A percentile compares a stretch with the other conserved stretches of the same genome.
phyloP scores from a whole-genome alignment of 805 yeast species.

The Candida insectorum region DNA sequence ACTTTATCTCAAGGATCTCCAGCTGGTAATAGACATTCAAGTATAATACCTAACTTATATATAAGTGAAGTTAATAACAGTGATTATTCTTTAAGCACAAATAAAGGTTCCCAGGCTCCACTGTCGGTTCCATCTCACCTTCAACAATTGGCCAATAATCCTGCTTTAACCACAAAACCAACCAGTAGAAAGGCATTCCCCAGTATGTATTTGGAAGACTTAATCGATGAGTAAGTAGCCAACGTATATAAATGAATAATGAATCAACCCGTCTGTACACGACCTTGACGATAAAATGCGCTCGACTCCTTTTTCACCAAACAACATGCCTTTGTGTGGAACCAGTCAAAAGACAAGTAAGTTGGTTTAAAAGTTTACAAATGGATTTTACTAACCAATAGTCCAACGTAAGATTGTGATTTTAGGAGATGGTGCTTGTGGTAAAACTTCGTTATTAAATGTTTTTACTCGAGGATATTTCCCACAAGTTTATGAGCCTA shows the following conservation, averaged over 20 bases:
- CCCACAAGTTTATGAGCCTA: constrained; percentile 97
- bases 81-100: constrained; percentile 20
- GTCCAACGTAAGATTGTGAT: constrained; percentile 92
- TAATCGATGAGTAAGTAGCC: constrained; percentile 34
- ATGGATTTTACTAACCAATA: constrained; percentile 12
- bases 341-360: constrained; percentile 40
- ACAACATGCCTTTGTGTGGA: constrained; percentile 41
- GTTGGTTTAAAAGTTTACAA: constrained; percentile 14
- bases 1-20: constrained; percentile 14
- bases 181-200: constrained; percentile 39
- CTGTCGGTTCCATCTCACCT: constrained; percentile 8
- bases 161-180: constrained; percentile 13
- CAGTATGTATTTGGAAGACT: constrained; percentile 47
- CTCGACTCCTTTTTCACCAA: neutral
- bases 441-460: constrained; percentile 90
- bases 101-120: neutral
- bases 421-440: constrained; percentile 98
- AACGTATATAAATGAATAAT: no score
- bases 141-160: constrained; percentile 3
- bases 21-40: constrained; percentile 26
- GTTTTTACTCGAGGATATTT: constrained; percentile 97
- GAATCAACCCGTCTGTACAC: no score
- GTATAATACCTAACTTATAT: constrained; percentile 34
- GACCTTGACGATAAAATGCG: no score
- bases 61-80: constrained; percentile 35